Percentiles rank a stretch among this genome's conserved stretches.
phyloP scores from a whole-genome alignment of 768 basidiomycete species.

The Polyporus arcularius region DNA sequence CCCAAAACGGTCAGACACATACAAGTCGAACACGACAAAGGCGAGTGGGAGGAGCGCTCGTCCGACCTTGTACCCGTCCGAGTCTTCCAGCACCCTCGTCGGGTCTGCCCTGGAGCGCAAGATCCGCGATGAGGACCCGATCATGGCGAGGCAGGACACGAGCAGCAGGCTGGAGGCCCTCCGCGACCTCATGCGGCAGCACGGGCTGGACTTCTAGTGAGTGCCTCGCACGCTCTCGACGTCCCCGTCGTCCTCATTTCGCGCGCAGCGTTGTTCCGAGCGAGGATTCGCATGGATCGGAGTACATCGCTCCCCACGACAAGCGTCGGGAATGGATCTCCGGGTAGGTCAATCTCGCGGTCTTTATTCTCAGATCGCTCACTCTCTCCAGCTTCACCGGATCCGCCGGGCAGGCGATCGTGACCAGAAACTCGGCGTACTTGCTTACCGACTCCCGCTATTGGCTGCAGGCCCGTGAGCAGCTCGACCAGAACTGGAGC shows the following conservation, averaged over 20 bases:
- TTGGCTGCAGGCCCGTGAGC: slow-evolving; percentile 73
- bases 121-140: slow-evolving; percentile 58
- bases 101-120: slow-evolving; percentile 74
- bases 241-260: neutral
- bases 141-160: slow-evolving; percentile 58
- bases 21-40: slow-evolving; percentile 22
- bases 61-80: slow-evolving; percentile 49
- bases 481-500: slow-evolving; percentile 76
- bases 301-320: slow-evolving; percentile 77
- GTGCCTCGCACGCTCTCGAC: slow-evolving; percentile 30
- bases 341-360: slow-evolving; percentile 47
- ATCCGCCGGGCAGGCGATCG: slow-evolving; percentile 69
- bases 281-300: slow-evolving; percentile 83
- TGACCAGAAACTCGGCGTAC: slow-evolving; percentile 68
- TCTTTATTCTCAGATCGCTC: slow-evolving; percentile 1
- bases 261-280: slow-evolving; percentile 68
- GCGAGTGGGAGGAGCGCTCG: slow-evolving; percentile 32
- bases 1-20: slow-evolving; percentile 22
- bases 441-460: slow-evolving; percentile 81
- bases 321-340: slow-evolving; percentile 79
- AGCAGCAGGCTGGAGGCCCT: slow-evolving; percentile 59
- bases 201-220: slow-evolving; percentile 76
- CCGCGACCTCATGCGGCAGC: slow-evolving; percentile 65
- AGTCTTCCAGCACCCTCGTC: slow-evolving; percentile 74
- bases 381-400: slow-evolving; percentile 52